Percentiles rank a stretch among this genome's conserved stretches.
Conservation (phyloP, 2,329 filamentous ascomycete genomes). For the Calonectria pauciramosa region DNA sequence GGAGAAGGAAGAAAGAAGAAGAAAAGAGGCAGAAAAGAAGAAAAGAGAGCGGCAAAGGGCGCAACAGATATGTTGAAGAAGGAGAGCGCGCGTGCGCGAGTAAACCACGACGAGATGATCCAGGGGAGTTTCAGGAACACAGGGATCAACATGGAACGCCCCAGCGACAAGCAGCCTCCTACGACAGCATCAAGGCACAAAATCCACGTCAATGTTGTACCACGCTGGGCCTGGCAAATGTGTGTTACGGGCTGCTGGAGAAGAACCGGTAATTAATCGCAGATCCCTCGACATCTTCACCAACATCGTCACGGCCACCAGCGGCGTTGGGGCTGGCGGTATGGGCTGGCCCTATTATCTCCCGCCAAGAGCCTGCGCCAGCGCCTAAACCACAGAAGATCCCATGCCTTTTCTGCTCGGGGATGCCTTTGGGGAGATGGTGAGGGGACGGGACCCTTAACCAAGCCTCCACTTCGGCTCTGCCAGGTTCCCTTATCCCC, state of each 20-base stretch:
- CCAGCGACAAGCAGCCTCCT: constrained; percentile 26
- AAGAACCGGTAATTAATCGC: constrained; percentile 18
- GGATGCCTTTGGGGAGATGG: background rate
- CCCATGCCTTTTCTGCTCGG: constrained; percentile 1
- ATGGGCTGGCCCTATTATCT: constrained; percentile 2
- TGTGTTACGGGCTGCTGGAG: background rate
- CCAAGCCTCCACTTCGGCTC: constrained; percentile 8
- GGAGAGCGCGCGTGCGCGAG: constrained; percentile 13
- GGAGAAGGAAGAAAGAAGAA: constrained; percentile 23
- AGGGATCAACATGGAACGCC: constrained; percentile 44
- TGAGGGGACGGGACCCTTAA: constrained; percentile 12
- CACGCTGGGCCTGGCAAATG: constrained; percentile 7
- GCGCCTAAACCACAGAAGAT: constrained; percentile 10
- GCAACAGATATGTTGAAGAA: constrained; percentile 17
- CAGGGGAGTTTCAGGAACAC: constrained; percentile 47
- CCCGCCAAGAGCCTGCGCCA: background rate
- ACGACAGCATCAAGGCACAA: constrained; percentile 18
- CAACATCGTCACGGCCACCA: background rate
- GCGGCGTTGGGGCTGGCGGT: background rate
- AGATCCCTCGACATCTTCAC: constrained; percentile 16
- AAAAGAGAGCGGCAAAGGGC: constrained; percentile 20
- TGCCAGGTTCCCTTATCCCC: constrained; percentile 5
- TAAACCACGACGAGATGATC: constrained; percentile 34
- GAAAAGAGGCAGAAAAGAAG: constrained; percentile 28
- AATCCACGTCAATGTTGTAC: constrained; percentile 21